Conservation (phyloP, 2,329 filamentous ascomycete genomes). For the Fusarium devonianum region DNA sequence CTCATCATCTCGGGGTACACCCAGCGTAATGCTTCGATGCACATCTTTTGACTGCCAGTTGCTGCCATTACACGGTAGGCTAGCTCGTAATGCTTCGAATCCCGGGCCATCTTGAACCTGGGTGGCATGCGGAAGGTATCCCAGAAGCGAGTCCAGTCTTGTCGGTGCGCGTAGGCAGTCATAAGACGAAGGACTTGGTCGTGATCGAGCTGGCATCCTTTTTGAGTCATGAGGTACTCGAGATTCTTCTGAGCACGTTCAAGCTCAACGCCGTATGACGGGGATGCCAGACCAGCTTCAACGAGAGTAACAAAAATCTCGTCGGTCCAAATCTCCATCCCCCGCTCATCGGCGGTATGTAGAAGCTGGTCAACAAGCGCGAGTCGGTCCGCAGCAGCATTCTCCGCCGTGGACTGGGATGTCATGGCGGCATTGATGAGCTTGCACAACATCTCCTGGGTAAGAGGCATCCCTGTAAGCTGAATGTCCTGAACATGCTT, state of each 20-base stretch:
- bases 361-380: slow-evolving; percentile 54
- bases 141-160: slow-evolving; percentile 67
- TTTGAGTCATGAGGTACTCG: slow-evolving; percentile 53
- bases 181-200: slow-evolving; percentile 54
- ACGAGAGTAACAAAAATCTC: slow-evolving; percentile 60
- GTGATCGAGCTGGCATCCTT: slow-evolving; percentile 48
- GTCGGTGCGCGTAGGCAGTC: slow-evolving; percentile 53
- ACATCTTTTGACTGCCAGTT: slow-evolving; percentile 52
- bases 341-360: slow-evolving; percentile 54
- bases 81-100: slow-evolving; percentile 61
- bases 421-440: slow-evolving; percentile 52
- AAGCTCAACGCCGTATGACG: slow-evolving; percentile 45
- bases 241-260: slow-evolving; percentile 53
- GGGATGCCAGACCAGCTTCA: slow-evolving; percentile 47
- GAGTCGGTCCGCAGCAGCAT: slow-evolving; percentile 43
- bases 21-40: slow-evolving; percentile 57
- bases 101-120: slow-evolving; percentile 56
- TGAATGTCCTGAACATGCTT: slow-evolving; percentile 50
- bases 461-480: slow-evolving; percentile 47
- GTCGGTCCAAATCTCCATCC: slow-evolving; percentile 51
- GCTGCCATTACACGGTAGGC: slow-evolving; percentile 59
- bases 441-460: slow-evolving; percentile 45
- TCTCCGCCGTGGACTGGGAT: slow-evolving; percentile 27
- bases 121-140: slow-evolving; percentile 64
- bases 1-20: slow-evolving; percentile 66